A percentile compares a stretch with the other conserved stretches of the same genome.
Evolutionary conservation across 371 early-diverging fungal species (phyloP).

Genomic region (Mortierella sp.): DNA sequence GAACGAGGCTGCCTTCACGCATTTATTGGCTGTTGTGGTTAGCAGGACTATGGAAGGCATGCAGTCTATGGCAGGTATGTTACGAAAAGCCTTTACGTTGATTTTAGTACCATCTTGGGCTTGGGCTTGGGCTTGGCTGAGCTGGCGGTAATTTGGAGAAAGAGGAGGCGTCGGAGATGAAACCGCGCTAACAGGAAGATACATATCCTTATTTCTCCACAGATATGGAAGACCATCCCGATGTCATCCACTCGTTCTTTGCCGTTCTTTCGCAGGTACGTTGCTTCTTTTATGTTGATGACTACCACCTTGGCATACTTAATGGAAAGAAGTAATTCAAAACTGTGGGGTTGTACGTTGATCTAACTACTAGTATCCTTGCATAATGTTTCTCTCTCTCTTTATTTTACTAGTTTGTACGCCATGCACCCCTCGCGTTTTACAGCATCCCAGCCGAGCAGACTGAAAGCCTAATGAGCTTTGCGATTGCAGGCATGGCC

Average conservation of each 20-base stretch:
- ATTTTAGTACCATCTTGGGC: background rate
- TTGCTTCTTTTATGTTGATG: background rate
- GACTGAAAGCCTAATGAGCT: constrained; percentile 64
- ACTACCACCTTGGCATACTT: background rate
- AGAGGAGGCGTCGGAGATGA: background rate
- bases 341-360: constrained; percentile 1
- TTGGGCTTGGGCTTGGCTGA: too few species aligned
- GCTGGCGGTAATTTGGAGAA: background rate
- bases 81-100: background rate
- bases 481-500: constrained; percentile 71
- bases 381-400: background rate
- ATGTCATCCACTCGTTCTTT: constrained; percentile 63
- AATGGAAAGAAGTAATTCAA: background rate
- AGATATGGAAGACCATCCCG: constrained; percentile 66
- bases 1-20: constrained; percentile 58
- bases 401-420: constrained; percentile 60
- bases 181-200: background rate
- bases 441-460: constrained; percentile 67
- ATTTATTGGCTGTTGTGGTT: constrained; percentile 61
- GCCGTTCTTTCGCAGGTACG: constrained; percentile 69
- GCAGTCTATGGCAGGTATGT: constrained; percentile 63
- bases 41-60: constrained; percentile 68
- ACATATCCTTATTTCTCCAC: constrained; percentile 11
- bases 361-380: background rate
- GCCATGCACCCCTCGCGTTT: constrained; percentile 69